Evolutionary conservation across 805 yeast species (phyloP).

Genomic region (Torulaspora franciscae): DNA sequence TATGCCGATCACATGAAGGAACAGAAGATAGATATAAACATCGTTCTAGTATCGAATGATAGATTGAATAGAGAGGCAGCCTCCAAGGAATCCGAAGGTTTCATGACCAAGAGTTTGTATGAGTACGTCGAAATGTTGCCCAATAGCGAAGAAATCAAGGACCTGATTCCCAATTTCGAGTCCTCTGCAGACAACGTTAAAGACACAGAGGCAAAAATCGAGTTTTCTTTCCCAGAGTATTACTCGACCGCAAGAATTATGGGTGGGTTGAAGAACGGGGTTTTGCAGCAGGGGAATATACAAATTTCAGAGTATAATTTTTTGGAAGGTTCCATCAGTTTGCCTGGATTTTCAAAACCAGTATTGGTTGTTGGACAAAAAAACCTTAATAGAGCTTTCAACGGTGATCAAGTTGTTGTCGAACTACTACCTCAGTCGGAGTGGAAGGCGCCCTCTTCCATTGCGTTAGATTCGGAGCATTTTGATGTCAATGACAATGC

Average conservation of each 20-base stretch:
- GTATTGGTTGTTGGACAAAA: constrained; percentile 76
- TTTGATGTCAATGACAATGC: constrained; percentile 57
- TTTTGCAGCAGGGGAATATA: constrained; percentile 79
- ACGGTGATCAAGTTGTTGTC: constrained; percentile 86
- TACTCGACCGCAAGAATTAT: constrained; percentile 74
- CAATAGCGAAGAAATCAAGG: constrained; percentile 68
- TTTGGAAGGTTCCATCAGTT: constrained; percentile 76
- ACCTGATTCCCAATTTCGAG: constrained; percentile 61
- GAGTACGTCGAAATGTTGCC: constrained; percentile 70
- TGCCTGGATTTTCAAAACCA: constrained; percentile 73
- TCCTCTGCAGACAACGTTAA: constrained; percentile 27
- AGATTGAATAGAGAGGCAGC: constrained; percentile 59
- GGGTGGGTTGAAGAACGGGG: constrained; percentile 87
- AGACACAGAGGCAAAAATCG: constrained; percentile 35
- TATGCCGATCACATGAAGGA: constrained; percentile 58
- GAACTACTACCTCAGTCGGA: constrained; percentile 79
- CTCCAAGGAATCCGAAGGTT: constrained; percentile 38
- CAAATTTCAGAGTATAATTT: constrained; percentile 80
- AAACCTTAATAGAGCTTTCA: constrained; percentile 83
- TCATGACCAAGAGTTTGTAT: constrained; percentile 52
- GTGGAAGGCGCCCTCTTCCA: constrained; percentile 83
- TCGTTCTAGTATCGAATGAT: constrained; percentile 74
- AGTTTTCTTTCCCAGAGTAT: constrained; percentile 67
- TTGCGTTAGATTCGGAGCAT: constrained; percentile 70
- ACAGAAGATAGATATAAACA: constrained; percentile 36